phyloP scores from a whole-genome alignment of 2,329 filamentous ascomycete genomes.

The Diaporthe helianthi region DNA sequence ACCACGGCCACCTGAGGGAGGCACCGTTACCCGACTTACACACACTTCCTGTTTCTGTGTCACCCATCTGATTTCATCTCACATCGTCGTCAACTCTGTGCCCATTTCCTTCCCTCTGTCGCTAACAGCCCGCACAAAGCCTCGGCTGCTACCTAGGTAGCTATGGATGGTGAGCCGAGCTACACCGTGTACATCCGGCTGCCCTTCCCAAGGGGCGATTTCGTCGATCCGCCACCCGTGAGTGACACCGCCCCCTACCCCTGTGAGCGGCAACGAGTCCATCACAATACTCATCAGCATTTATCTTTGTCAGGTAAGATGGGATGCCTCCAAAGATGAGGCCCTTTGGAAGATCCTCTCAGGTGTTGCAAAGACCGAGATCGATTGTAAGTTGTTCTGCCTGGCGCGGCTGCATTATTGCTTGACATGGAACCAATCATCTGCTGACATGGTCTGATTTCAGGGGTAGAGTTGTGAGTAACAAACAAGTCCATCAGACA shows the following conservation, averaged over 20 bases:
- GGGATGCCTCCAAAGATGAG: constrained; percentile 87
- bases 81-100: neutral
- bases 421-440: constrained; percentile 26
- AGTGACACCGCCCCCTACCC: constrained; percentile 40
- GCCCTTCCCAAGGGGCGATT: constrained; percentile 86
- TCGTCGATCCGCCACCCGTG: constrained; percentile 89
- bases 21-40: constrained; percentile 29
- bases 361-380: constrained; percentile 78
- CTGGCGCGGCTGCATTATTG: neutral
- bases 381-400: constrained; percentile 73
- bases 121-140: neutral
- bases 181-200: constrained; percentile 86
- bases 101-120: neutral
- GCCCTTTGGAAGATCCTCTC: constrained; percentile 91
- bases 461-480: constrained; percentile 79
- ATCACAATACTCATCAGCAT: neutral
- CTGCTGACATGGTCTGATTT: constrained; percentile 4
- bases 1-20: neutral
- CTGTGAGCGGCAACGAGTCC: neutral
- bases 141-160: constrained; percentile 25
- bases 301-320: constrained; percentile 71
- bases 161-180: constrained; percentile 54
- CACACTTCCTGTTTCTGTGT: neutral
- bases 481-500: constrained; percentile 12
- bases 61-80: neutral